Evolutionary conservation across 176 grass and related monocot species (phyloP).

Genomic region (Triticum dicoccoides): DNA sequence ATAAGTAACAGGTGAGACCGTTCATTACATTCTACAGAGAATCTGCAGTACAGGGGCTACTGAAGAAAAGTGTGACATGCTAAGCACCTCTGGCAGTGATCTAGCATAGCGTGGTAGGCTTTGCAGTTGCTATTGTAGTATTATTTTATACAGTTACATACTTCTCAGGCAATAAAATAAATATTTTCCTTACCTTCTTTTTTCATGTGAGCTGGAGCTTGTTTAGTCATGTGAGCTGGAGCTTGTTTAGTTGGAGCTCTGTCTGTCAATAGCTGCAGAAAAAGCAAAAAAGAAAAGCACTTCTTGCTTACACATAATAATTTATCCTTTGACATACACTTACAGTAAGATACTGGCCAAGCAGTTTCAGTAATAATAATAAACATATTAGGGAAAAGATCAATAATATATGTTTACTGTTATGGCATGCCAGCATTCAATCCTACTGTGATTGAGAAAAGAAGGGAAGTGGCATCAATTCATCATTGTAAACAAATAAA

Average conservation of each 20-base stretch:
- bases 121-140: neutral
- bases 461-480: neutral
- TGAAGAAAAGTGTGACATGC: neutral
- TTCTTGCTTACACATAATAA: conserved; percentile 1
- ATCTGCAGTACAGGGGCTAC: neutral
- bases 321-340: conserved; percentile 3
- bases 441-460: conserved; percentile 7
- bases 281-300: neutral
- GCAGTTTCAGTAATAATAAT: conserved; percentile 2
- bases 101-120: neutral
- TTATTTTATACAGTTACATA: neutral
- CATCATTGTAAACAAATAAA: neutral
- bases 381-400: neutral
- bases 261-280: conserved; percentile 70
- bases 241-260: conserved; percentile 42
- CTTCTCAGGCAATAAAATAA: conserved; percentile 14
- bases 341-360: neutral
- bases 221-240: neutral
- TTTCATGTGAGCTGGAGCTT: conserved; percentile 33
- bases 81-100: neutral
- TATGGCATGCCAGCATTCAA: neutral
- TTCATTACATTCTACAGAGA: neutral
- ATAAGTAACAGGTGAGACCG: neutral
- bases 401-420: neutral
- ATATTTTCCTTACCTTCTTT: conserved; percentile 57